These are phyloP conservation scores for Annulohypoxylon maeteangense DNA, from an alignment of 495 filamentous ascomycete genomes.

Conservation along the genomic window DNA sequence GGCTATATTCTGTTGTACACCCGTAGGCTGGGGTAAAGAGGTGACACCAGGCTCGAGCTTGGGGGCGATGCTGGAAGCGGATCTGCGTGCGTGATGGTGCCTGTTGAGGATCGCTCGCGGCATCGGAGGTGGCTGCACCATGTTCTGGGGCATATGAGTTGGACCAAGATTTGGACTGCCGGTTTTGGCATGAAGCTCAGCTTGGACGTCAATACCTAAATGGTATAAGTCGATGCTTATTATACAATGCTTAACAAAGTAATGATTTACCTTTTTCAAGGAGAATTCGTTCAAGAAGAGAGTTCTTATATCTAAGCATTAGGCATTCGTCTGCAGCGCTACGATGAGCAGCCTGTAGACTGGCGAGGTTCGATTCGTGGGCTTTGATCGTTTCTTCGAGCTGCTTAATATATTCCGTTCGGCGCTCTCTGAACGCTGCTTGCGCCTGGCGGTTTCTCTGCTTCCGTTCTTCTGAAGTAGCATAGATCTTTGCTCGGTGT, in stretches of 20 bases:
- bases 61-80: conserved; percentile 75
- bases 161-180: conserved; percentile 75
- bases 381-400: conserved; percentile 97
- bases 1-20: conserved; percentile 59
- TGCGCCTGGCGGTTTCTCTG: conserved; percentile 97
- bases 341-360: conserved; percentile 91
- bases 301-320: conserved; percentile 99
- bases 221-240: conserved; percentile 12
- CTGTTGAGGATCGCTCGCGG: conserved; percentile 79
- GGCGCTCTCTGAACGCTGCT: conserved; percentile 93
- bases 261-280: conserved; percentile 84
- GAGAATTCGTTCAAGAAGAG: conserved; percentile 90
- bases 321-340: conserved; percentile 96
- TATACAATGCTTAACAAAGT: not conserved
- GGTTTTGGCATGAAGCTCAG: conserved; percentile 89
- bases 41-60: conserved; percentile 71
- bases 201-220: conserved; percentile 94
- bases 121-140: conserved; percentile 73
- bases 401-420: conserved; percentile 99
- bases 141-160: conserved; percentile 69
- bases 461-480: conserved; percentile 97
- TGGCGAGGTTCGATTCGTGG: conserved; percentile 92
- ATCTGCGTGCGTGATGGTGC: conserved; percentile 71
- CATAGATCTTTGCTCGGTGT: conserved; percentile 77
- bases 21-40: conserved; percentile 63